Base-by-base conservation (phyloP, 2,329 filamentous ascomycete species). In the Curvularia sp. region DNA sequence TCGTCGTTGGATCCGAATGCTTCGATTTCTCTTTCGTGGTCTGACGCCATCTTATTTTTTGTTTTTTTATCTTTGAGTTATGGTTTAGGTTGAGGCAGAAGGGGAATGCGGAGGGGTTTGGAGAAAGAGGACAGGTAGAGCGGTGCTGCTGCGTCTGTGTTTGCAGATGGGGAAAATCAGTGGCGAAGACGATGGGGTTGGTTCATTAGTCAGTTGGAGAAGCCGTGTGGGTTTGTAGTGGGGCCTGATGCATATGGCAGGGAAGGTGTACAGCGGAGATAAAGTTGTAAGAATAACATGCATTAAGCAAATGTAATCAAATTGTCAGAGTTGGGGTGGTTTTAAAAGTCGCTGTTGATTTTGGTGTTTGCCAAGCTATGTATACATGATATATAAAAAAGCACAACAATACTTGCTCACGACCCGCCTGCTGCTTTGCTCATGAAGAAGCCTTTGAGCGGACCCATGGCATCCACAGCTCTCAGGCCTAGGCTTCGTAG, bases 361-460 rank as follows among this genome's bases (percentile, higher is more conserved):
- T 21, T 38, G 30, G 46, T 25, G 28, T 28, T 34, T 55, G 50
- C 23, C 43, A 48, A 38, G 23, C 30, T 57, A 57, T 54, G 30
- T n/a, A 57, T 60, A 49, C 36, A 53, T 21, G 36, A 43, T 49
- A 13, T 30, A 30, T 28, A 50, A 52, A 63, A 58, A 67, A 34
- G 19, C 59, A 49, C 41, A 63, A 49, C 39, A 60, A 65, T 54
- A 52, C 5, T 27, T 19, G 28, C 27, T 41, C 61, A 76, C 38
- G 65, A 64, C 34, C 73, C 71, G 6, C 71, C 75, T 15, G 82
- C 82, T 46, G 87, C 87, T 65, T 82, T 81, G 65, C 86, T 86
- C 94, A 98, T 98, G 61, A 98, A 83, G 73, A 93, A 92, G 43
- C 83, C 86, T 83, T 98, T 98, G 55, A 97, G 71, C 36, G 89